phyloP scores from a whole-genome alignment of 208 protist genomes.

The Acanthamoeba healyi region DNA sequence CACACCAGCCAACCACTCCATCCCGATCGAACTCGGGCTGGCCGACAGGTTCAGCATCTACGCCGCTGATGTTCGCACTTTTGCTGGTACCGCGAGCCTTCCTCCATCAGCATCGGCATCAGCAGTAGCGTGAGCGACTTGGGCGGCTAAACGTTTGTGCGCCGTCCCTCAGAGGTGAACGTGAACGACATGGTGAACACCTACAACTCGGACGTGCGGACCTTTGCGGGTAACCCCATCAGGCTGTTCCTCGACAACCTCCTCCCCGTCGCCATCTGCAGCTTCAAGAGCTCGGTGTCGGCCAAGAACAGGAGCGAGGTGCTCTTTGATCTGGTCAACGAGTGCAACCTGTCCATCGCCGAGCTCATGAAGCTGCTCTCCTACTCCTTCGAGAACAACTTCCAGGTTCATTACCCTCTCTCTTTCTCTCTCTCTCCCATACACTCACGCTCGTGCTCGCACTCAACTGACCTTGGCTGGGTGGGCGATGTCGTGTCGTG shows the following conservation, averaged over 20 bases:
- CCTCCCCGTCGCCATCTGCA: constrained; percentile 83
- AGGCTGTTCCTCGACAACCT: constrained; percentile 79
- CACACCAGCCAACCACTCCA: constrained; percentile 76
- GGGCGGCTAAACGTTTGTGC: too few species aligned
- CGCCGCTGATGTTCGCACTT: not conserved
- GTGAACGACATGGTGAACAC: not conserved
- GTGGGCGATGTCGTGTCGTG: too few species aligned
- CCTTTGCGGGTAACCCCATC: constrained; percentile 82
- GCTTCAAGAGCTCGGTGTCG: constrained; percentile 60
- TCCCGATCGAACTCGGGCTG: constrained; percentile 81
- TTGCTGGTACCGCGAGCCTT: not conserved
- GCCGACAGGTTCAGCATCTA: constrained; percentile 77
- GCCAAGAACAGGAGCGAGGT: constrained; percentile 31
- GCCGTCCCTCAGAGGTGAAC: constrained; percentile 25
- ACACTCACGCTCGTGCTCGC: too few species aligned
- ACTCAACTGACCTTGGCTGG: too few species aligned
- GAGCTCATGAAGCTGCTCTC: constrained; percentile 56
- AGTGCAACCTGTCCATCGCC: constrained; percentile 61
- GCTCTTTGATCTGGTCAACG: constrained; percentile 23
- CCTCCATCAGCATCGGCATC: too few species aligned
- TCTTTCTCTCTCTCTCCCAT: too few species aligned
- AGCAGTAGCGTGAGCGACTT: too few species aligned
- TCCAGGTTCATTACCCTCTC: constrained; percentile 21
- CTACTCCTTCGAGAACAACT: constrained; percentile 41
- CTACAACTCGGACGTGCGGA: not conserved